Conservation (phyloP, 768 basidiomycete genomes). For the Pulveroboletus sp. region DNA sequence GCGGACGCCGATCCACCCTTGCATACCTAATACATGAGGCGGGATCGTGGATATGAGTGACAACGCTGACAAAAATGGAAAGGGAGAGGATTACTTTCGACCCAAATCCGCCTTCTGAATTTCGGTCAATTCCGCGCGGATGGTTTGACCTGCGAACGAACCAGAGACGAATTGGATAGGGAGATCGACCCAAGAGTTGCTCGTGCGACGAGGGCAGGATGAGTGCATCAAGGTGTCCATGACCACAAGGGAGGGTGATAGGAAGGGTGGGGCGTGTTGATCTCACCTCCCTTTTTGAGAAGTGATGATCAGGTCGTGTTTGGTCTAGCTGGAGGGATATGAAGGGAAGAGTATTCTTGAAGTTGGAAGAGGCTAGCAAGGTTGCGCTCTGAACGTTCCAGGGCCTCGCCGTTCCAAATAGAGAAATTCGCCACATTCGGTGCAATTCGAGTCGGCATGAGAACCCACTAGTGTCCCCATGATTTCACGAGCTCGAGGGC, state of each 20-base stretch:
- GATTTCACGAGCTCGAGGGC: not conserved
- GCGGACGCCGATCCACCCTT: conserved; percentile 58
- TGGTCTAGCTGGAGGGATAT: conserved; percentile 10
- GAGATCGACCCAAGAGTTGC: conserved; percentile 24
- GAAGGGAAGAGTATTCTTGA: not conserved
- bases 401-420: conserved; percentile 22
- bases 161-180: conserved; percentile 57
- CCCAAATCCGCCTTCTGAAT: conserved; percentile 66
- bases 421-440: no score
- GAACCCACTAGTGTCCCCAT: not conserved
- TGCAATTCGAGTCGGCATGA: no score
- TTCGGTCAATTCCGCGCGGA: conserved; percentile 55
- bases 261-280: not conserved
- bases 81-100: conserved; percentile 46
- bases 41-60: not conserved
- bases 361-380: conserved; percentile 1
- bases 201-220: conserved; percentile 27
- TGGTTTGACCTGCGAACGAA: conserved; percentile 53
- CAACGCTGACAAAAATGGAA: not conserved
- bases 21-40: conserved; percentile 41
- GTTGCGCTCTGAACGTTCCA: conserved; percentile 1
- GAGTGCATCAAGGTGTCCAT: conserved; percentile 20
- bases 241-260: not conserved
- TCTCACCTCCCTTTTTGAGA: conserved; percentile 10
- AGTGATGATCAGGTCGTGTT: conserved; percentile 15